Conservation (phyloP, 306 rosid species). For the Nissolia schottii region DNA sequence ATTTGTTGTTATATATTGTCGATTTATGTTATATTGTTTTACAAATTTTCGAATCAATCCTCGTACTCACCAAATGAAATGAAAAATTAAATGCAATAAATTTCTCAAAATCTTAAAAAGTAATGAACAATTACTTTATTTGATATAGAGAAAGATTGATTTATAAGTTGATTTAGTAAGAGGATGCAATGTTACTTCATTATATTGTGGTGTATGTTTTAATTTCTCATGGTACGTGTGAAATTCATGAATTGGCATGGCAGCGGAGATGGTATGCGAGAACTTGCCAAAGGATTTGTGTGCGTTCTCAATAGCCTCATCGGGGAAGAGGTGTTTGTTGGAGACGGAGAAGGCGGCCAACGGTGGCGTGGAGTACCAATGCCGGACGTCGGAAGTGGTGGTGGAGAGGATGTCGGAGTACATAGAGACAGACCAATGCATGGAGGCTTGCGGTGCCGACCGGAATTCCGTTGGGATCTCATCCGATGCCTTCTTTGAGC, state of each 20-base stretch:
- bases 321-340: conserved; percentile 74
- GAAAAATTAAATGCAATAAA: too few relatives aligned
- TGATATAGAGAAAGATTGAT: too few relatives aligned
- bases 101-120: too few relatives aligned
- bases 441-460: conserved; percentile 65
- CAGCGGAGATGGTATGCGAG: conserved; percentile 61
- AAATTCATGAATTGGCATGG: conserved; percentile 11
- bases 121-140: too few relatives aligned
- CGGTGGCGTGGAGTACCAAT: conserved; percentile 52
- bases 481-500: conserved; percentile 78
- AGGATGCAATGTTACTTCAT: too few relatives aligned
- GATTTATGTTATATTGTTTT: too few relatives aligned
- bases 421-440: conserved; percentile 64
- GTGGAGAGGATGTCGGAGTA: conserved; percentile 64
- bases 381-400: conserved; percentile 72
- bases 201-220: neutral
- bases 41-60: too few relatives aligned
- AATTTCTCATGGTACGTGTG: neutral
- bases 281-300: conserved; percentile 55
- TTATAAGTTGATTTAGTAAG: too few relatives aligned
- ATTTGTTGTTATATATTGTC: too few relatives aligned
- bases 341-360: conserved; percentile 48
- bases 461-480: conserved; percentile 73
- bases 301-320: conserved; percentile 67
- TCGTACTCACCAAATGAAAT: too few relatives aligned